A percentile compares a stretch with the other conserved stretches of the same genome.
Conservation (phyloP, 225 moss, liverwort and hornwort genomes). For the Polytrichum formosum region DNA sequence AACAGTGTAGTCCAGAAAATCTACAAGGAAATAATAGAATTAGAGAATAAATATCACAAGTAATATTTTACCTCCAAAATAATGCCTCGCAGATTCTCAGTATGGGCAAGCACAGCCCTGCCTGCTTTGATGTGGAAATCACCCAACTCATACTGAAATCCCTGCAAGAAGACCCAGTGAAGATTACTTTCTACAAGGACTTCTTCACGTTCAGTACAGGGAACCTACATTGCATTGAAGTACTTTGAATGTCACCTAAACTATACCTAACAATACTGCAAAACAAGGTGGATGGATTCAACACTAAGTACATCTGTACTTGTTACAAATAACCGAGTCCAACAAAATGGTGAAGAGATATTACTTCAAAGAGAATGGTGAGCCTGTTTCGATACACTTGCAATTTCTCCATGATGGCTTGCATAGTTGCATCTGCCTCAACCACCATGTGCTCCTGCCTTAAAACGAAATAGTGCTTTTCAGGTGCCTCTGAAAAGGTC, state of each 20-base stretch:
- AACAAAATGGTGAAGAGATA: background rate
- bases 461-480: slow-evolving; percentile 74
- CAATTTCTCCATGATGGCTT: slow-evolving; percentile 88
- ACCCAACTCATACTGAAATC: slow-evolving; percentile 86
- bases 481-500: slow-evolving; percentile 68
- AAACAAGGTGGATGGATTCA: too few relatives aligned
- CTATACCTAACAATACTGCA: too few relatives aligned
- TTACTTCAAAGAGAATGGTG: slow-evolving; percentile 79
- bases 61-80: slow-evolving; percentile 62
- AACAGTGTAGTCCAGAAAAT: too few relatives aligned
- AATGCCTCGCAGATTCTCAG: slow-evolving; percentile 84
- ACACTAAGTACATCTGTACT: too few relatives aligned
- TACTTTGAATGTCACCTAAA: too few relatives aligned
- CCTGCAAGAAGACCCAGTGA: slow-evolving; percentile 36
- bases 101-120: slow-evolving; percentile 73
- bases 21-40: too few relatives aligned
- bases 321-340: too few relatives aligned
- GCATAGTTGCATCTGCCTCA: slow-evolving; percentile 89
- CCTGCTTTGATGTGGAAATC: slow-evolving; percentile 94
- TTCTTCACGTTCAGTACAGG: too few relatives aligned
- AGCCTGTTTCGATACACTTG: slow-evolving; percentile 88
- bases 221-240: too few relatives aligned
- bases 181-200: too few relatives aligned
- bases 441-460: slow-evolving; percentile 93
- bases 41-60: too few relatives aligned